These are phyloP conservation scores for Sarcodon aspratus DNA, from an alignment of 768 basidiomycete genomes.

Conservation along the genomic window DNA sequence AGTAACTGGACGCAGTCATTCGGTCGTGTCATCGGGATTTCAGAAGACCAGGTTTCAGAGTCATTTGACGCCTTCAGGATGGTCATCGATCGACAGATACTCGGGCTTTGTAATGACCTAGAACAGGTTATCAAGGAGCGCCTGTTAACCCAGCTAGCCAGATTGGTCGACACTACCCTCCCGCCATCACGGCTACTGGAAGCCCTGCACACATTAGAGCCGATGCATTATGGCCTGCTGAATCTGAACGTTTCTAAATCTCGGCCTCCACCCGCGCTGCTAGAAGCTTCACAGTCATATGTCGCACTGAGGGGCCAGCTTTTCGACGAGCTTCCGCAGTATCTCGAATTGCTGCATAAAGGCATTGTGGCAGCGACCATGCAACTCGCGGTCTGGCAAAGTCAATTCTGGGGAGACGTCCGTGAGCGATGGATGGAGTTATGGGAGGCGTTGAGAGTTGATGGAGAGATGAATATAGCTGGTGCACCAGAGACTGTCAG, in stretches of 20 bases:
- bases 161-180: conserved; percentile 45
- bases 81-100: conserved; percentile 42
- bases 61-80: conserved; percentile 48
- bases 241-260: conserved; percentile 55
- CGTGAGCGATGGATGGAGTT: conserved; percentile 62
- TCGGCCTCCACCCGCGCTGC: conserved; percentile 52
- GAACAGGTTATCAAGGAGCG: conserved; percentile 40
- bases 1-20: conserved; percentile 56
- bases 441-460: conserved; percentile 52
- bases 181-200: conserved; percentile 56
- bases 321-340: conserved; percentile 55
- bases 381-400: conserved; percentile 46
- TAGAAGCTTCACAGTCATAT: conserved; percentile 69
- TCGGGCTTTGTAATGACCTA: conserved; percentile 39
- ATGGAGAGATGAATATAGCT: conserved; percentile 31
- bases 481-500: conserved; percentile 57
- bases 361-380: conserved; percentile 44
- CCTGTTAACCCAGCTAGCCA: conserved; percentile 46
- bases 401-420: conserved; percentile 46
- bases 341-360: conserved; percentile 44
- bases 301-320: conserved; percentile 68
- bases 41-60: conserved; percentile 25
- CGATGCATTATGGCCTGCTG: conserved; percentile 59
- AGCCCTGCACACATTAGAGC: conserved; percentile 62
- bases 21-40: conserved; percentile 41